phyloP scores from a whole-genome alignment of 306 rosid species.

The Rubus idaeus region DNA sequence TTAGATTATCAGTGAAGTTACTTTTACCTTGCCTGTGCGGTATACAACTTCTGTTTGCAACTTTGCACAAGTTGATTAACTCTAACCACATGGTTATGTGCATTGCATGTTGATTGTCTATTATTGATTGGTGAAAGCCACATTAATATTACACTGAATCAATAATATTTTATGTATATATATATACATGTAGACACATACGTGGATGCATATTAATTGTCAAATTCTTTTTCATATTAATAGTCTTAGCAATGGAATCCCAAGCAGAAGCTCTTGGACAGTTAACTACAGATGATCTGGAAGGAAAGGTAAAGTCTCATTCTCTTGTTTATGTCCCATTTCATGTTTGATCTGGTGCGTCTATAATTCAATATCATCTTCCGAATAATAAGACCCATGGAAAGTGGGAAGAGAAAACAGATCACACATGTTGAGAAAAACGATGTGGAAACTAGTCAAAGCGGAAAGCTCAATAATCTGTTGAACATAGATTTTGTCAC shows the following conservation, averaged over 20 bases:
- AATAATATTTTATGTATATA: neutral
- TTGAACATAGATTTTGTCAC: neutral
- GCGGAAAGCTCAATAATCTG: neutral
- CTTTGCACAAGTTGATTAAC: neutral
- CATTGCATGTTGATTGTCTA: neutral
- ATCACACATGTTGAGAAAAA: neutral
- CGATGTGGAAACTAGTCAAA: neutral
- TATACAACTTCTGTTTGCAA: neutral
- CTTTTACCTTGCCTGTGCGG: neutral
- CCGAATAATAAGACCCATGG: neutral
- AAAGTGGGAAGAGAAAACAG: neutral
- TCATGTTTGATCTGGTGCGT: neutral
- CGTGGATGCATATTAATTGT: neutral
- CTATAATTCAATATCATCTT: neutral
- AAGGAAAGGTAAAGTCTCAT: constrained; percentile 64
- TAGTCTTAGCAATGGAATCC: constrained; percentile 94
- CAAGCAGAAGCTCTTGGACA: constrained; percentile 97
- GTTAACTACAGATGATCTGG: constrained; percentile 85
- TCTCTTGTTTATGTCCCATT: constrained; percentile 4
- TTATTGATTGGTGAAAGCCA: neutral
- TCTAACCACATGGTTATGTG: neutral
- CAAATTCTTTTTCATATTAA: constrained; percentile 28
- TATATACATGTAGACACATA: neutral
- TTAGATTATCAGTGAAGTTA: neutral
- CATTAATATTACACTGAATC: neutral